phyloP scores from a whole-genome alignment of 495 filamentous ascomycete genomes.

The Podospora australis region DNA sequence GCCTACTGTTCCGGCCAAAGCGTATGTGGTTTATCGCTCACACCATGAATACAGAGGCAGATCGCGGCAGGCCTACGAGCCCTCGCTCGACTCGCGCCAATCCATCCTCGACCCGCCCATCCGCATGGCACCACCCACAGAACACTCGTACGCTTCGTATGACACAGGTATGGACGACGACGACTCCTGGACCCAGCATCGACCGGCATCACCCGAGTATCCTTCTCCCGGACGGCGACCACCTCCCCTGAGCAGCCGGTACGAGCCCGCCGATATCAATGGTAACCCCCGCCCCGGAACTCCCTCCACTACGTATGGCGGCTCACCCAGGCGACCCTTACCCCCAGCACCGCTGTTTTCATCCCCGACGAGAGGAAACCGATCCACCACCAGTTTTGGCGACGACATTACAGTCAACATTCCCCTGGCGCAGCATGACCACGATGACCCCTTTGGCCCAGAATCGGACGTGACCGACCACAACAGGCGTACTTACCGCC shows the following conservation, averaged over 20 bases:
- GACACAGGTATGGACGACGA: slow-evolving; percentile 20
- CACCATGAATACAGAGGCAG: slow-evolving; percentile 31
- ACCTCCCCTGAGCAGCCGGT: slow-evolving; percentile 60
- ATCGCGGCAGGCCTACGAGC: slow-evolving; percentile 39
- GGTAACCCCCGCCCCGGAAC: slow-evolving; percentile 87
- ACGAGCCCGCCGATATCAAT: slow-evolving; percentile 83
- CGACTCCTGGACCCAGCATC: slow-evolving; percentile 68
- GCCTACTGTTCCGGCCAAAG: slow-evolving; percentile 3
- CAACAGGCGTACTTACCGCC: too few species aligned
- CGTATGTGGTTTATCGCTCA: slow-evolving; percentile 31
- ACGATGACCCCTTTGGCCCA: slow-evolving; percentile 74
- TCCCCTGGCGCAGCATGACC: slow-evolving; percentile 45
- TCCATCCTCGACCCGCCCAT: slow-evolving; percentile 39
- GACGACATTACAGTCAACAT: slow-evolving; percentile 56
- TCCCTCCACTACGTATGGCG: slow-evolving; percentile 77
- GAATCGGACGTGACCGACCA: slow-evolving; percentile 44
- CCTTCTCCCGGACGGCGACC: slow-evolving; percentile 39
- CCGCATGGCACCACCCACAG: slow-evolving; percentile 38
- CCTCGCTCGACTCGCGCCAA: slow-evolving; percentile 39
- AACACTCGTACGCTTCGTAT: slow-evolving; percentile 39
- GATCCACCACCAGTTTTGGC: slow-evolving; percentile 29
- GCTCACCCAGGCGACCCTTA: slow-evolving; percentile 79
- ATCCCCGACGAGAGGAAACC: slow-evolving; percentile 24
- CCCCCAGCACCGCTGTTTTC: slow-evolving; percentile 86
- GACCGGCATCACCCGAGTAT: slow-evolving; percentile 49